Conservation (phyloP, 1,139 yeast species). For the Candida sp. region DNA sequence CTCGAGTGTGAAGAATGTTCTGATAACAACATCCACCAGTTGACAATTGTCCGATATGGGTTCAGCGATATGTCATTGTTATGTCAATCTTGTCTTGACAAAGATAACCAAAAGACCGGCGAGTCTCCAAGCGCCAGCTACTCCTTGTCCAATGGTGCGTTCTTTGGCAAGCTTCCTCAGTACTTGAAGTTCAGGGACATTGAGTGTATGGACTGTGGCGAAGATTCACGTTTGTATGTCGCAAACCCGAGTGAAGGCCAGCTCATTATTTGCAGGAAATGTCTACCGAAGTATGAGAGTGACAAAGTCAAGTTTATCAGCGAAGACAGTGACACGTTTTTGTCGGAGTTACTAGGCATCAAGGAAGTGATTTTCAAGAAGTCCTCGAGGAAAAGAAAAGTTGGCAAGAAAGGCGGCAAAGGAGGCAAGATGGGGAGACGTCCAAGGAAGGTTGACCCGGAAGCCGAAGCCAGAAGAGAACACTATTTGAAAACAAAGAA, state of each 20-base stretch:
- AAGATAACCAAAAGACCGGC: constrained; percentile 23
- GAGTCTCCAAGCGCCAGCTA: constrained; percentile 55
- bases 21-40: constrained; percentile 57
- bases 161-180: constrained; percentile 50
- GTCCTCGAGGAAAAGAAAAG: constrained; percentile 22
- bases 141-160: constrained; percentile 57
- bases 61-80: constrained; percentile 57
- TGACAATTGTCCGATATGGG: constrained; percentile 56
- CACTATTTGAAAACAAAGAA: constrained; percentile 40
- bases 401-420: constrained; percentile 28
- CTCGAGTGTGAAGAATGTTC: constrained; percentile 62
- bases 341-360: constrained; percentile 52
- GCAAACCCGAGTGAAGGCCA: constrained; percentile 25
- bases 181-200: constrained; percentile 56
- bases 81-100: constrained; percentile 51
- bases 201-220: constrained; percentile 48
- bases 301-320: constrained; percentile 32
- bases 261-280: constrained; percentile 43
- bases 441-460: constrained; percentile 28
- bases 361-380: constrained; percentile 35
- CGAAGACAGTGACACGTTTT: constrained; percentile 52
- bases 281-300: constrained; percentile 33
- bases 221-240: constrained; percentile 44
- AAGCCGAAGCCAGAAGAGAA: constrained; percentile 42
- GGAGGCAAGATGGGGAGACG: constrained; percentile 18